Base-by-base conservation (phyloP, 352 stramenopile species). In the Phytophthora sp. region DNA sequence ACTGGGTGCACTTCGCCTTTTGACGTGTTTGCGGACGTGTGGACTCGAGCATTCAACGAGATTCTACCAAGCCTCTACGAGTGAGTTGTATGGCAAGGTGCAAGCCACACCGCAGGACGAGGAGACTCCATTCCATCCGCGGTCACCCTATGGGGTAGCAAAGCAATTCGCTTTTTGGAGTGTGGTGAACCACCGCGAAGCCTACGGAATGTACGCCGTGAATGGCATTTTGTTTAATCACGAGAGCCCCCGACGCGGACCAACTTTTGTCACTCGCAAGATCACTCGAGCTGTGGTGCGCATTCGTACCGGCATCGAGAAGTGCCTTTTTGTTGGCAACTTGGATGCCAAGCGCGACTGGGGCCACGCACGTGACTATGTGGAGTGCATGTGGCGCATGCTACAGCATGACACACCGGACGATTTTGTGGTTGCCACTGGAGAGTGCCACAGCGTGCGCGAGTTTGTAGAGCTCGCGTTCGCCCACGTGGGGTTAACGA, bases 221-320 rank as follows among this genome's bases (percentile, higher is more conserved):
- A 99, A 99, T 63, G 98, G 98, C 50, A 99, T 99, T 70, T 74
- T 99, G 18, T 99, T 99, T 88, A 99, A 99, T 85, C 98, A 99
- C 78, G 98, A 99, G 76, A 99, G 94, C 61, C 98, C 98, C 35
- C 93, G 98, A 47, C 94, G 98, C 55, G 98, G 98, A 29, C 94
- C 93, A 26, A 99, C 97, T 1, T 99, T 99, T 67, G 97, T 99
- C 24, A 99, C 98, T 3, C 91, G 98, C 65, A 99, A 99, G 84
- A 99, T 99, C 76, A 99, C 97, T 7, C 88, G 91, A 26, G 95
- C 89, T 3, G 96, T 99, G 16, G 97, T 97, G 9, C 84, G 91
- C 30, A 99, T 99, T 76, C 77, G 90, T 47, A 74, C 86, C 21
- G 93, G 94, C 7, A 51, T 97, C 23, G 89, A 99, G 26, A 93